Percentiles rank a stretch among this genome's conserved stretches.
Conservation (phyloP, 768 basidiomycete species). For the Krasilnikovozyma curviuscula region DNA sequence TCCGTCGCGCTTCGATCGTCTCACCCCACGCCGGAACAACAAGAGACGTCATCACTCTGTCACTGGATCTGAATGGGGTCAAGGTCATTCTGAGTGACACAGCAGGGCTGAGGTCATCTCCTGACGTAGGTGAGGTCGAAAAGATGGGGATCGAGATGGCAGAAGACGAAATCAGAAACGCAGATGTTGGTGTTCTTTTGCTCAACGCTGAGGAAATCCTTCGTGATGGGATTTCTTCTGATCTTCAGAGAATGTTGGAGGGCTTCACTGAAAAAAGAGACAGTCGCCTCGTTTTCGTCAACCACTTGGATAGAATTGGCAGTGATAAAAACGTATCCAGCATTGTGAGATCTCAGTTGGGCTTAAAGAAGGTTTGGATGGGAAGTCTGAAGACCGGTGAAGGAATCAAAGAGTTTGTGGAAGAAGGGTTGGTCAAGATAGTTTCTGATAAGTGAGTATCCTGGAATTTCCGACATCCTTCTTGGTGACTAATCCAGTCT, state of each 20-base stretch:
- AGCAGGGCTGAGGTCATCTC: conserved; percentile 53
- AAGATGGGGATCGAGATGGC: conserved; percentile 64
- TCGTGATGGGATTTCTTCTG: background rate
- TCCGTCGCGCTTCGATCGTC: conserved; percentile 74
- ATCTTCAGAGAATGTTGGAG: background rate
- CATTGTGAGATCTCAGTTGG: background rate
- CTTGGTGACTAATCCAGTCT: background rate
- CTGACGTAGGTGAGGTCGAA: conserved; percentile 58
- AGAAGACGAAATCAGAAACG: conserved; percentile 36
- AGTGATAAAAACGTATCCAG: no score
- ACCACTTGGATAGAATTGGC: no score
- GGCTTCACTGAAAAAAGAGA: background rate
- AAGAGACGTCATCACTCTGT: conserved; percentile 63
- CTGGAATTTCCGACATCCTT: background rate
- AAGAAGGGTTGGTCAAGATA: conserved; percentile 34
- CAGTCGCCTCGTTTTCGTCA: no score
- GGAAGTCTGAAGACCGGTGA: conserved; percentile 42
- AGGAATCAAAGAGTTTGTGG: conserved; percentile 42
- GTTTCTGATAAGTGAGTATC: conserved; percentile 35
- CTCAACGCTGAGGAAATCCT: conserved; percentile 21
- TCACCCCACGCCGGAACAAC: conserved; percentile 77
- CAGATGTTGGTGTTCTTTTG: conserved; percentile 63
- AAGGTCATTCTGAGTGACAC: conserved; percentile 70
- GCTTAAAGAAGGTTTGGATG: conserved; percentile 31
- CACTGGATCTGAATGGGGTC: conserved; percentile 70